These are phyloP conservation scores for Amphirosellinia nigrospora DNA, from an alignment of 495 filamentous ascomycete genomes.

Conservation along the genomic window DNA sequence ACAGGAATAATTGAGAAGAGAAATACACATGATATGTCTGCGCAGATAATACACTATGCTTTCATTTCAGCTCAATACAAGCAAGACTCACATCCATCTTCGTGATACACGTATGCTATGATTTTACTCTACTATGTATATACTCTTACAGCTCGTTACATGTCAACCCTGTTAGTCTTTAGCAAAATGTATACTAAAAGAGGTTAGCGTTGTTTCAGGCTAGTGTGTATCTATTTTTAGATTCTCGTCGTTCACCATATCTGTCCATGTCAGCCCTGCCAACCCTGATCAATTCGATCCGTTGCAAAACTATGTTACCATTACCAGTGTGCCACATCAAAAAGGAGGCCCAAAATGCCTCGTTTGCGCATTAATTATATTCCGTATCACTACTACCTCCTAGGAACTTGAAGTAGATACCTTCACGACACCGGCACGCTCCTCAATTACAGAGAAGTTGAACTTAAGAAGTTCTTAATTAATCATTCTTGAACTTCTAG, in stretches of 20 bases:
- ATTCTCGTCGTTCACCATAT: neutral
- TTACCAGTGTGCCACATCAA: neutral
- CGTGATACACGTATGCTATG: neutral
- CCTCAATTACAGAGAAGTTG: neutral
- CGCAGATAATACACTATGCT: neutral
- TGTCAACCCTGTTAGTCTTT: neutral
- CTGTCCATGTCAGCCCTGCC: conserved; percentile 11
- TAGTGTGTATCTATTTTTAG: conserved; percentile 6
- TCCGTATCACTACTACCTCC: neutral
- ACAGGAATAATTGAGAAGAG: neutral
- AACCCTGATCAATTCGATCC: neutral
- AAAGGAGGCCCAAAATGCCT: neutral
- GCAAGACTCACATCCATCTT: neutral
- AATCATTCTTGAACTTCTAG: neutral
- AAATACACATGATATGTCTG: neutral
- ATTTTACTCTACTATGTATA: too few relatives aligned
- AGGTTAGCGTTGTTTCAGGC: neutral
- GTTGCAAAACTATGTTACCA: neutral
- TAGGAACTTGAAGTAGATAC: neutral
- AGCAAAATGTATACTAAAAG: neutral
- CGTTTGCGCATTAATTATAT: neutral
- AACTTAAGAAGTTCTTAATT: neutral
- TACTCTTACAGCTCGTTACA: neutral
- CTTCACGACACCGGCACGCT: neutral
- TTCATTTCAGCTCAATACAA: neutral